Evolutionary conservation across 305 asterid species (phyloP), one percentile per base, ranked within the genome.

Genomic region (Stenogyne calaminthoides): DNA sequence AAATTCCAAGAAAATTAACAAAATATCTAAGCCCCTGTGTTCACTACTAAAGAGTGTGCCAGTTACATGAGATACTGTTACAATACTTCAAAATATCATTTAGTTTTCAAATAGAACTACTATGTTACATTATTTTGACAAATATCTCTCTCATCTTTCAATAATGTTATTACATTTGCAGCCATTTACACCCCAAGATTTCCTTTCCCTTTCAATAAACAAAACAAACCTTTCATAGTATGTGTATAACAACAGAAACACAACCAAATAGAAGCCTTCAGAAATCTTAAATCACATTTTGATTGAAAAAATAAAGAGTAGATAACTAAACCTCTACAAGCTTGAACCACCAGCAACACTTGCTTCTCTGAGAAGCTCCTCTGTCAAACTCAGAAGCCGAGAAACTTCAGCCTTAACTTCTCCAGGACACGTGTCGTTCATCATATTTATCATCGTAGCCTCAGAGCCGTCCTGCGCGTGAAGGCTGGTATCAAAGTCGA

Each of bases 341-440:
- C 44, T 52, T 34, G 52, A 39, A 46, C 59, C 64, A 55, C 75
- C 80, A 51, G 75, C 51, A 72, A 83, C 66, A 67, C 86, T 83
- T 8, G 87, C 93, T 70, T 88, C 96, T 69, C 72, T 63, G 40
- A 89, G 84, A 46, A 93, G 93, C 77, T 82, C 84, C 80, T 88
- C 83, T 0, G 96, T 91, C 81, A 91, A 74, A 32, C 73, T 76
- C 42, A 88, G 85, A 71, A 94, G 98, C 66, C 84, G 83, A 1
- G 83, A 81, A 71, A 94, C 84, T 77, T 89, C 92, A 4, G 82
- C 71, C 66, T 80, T 73, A 39, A 89, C 85, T 78, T 89, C 86
- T 47, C 58, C 84, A 32, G 84, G 75, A 66, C 76, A 77, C 36
- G 4, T 47, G 1, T 66, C 68, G 4, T 74, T 20, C 7, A 61